phyloP scores from a whole-genome alignment of 106 monocot species.

The Dendrobium catenatum region DNA sequence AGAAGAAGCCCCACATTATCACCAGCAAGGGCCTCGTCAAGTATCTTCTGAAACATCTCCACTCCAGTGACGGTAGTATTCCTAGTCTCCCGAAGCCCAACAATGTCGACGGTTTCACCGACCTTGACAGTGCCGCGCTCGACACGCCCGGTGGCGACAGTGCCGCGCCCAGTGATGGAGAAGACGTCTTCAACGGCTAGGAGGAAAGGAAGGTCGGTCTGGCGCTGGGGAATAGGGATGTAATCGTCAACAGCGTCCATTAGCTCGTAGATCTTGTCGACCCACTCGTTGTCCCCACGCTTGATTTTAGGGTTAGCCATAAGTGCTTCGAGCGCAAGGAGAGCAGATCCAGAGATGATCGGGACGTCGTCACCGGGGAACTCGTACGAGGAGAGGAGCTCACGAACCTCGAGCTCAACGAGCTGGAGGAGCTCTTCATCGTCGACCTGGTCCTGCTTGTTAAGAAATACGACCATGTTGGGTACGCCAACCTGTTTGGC shows the following conservation, averaged over 20 bases:
- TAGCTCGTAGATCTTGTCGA: conserved; percentile 72
- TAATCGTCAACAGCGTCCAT: conserved; percentile 88
- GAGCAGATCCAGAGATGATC: conserved; percentile 82
- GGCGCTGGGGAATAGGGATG: conserved; percentile 87
- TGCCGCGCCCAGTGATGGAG: conserved; percentile 92
- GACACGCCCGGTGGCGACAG: conserved; percentile 81
- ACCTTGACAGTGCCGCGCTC: conserved; percentile 79
- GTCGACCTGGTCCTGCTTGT: conserved; percentile 90
- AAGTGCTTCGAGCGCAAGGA: conserved; percentile 80
- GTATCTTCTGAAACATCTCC: conserved; percentile 89
- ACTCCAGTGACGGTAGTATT: conserved; percentile 73
- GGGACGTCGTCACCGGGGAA: conserved; percentile 92
- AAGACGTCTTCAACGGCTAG: conserved; percentile 90
- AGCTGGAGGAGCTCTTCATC: conserved; percentile 83
- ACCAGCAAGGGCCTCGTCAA: conserved; percentile 67
- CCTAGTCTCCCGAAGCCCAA: conserved; percentile 59
- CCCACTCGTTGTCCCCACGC: conserved; percentile 80
- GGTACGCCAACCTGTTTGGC: conserved; percentile 84
- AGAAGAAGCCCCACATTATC: conserved; percentile 74
- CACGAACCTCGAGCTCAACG: conserved; percentile 85
- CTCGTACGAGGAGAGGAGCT: conserved; percentile 72
- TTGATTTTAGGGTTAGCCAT: conserved; percentile 60
- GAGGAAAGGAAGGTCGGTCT: conserved; percentile 88
- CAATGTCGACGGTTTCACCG: conserved; percentile 55
- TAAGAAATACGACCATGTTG: conserved; percentile 91